Percentiles rank a stretch among this genome's conserved stretches.
phyloP scores from a whole-genome alignment of 108 stramenopile genomes.

The Stephanodiscus triporus region DNA sequence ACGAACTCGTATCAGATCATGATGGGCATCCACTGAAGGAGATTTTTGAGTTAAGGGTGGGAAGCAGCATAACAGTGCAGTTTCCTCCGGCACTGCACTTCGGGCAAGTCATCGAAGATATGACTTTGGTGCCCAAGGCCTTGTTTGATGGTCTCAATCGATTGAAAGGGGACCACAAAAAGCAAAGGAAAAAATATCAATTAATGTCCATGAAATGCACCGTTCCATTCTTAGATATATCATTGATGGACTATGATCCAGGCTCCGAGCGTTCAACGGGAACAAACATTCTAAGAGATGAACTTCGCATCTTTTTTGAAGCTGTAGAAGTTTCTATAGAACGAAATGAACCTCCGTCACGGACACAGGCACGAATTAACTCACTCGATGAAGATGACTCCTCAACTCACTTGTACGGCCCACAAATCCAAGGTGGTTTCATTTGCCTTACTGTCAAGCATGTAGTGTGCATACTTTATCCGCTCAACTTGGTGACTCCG shows the following conservation, averaged over 20 bases:
- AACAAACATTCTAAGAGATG: slow-evolving; percentile 26
- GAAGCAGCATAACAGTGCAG: slow-evolving; percentile 20
- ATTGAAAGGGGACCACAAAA: slow-evolving; percentile 17
- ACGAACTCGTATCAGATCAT: slow-evolving; percentile 34
- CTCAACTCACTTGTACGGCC: slow-evolving; percentile 33
- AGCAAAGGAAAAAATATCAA: slow-evolving; percentile 34
- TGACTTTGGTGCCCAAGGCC: slow-evolving; percentile 38
- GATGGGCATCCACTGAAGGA: slow-evolving; percentile 49
- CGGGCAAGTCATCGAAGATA: slow-evolving; percentile 49
- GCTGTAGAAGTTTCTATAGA: slow-evolving; percentile 33
- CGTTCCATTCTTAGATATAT: slow-evolving; percentile 37
- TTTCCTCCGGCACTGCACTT: slow-evolving; percentile 44
- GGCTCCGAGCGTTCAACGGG: neutral
- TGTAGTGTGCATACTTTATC: slow-evolving; percentile 29
- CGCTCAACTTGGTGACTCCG: slow-evolving; percentile 47
- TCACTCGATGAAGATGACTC: slow-evolving; percentile 50
- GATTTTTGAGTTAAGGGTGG: slow-evolving; percentile 44
- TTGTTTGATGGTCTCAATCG: slow-evolving; percentile 41
- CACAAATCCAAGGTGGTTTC: slow-evolving; percentile 46
- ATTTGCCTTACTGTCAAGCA: slow-evolving; percentile 31
- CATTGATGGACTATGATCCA: slow-evolving; percentile 36
- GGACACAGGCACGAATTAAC: slow-evolving; percentile 33
- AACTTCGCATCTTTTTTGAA: slow-evolving; percentile 45
- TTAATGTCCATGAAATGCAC: slow-evolving; percentile 44
- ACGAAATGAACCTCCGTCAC: slow-evolving; percentile 44